Conservation (phyloP, 805 yeast species). For the Lipomyces lipofer region DNA sequence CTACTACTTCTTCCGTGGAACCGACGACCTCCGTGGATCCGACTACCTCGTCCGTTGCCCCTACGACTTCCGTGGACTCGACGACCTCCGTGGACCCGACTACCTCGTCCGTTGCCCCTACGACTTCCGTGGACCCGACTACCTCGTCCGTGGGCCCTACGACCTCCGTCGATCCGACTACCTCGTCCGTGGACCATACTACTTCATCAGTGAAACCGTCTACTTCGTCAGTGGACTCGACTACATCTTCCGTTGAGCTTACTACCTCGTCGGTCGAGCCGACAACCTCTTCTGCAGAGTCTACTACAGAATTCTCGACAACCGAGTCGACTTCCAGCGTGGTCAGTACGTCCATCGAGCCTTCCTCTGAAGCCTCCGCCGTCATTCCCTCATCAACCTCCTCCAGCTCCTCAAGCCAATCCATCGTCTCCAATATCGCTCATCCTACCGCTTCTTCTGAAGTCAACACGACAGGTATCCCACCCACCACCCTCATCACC, state of each 20-base stretch:
- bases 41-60: slow-evolving; percentile 20
- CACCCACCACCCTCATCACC: background rate
- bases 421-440: background rate
- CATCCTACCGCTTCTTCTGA: slow-evolving; percentile 2
- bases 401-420: background rate
- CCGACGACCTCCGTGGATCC: slow-evolving; percentile 26
- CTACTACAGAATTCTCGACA: background rate
- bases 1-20: slow-evolving; percentile 22
- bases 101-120: background rate
- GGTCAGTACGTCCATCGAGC: no score
- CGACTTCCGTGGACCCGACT: slow-evolving; percentile 4
- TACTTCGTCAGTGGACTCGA: slow-evolving; percentile 7
- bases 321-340: background rate
- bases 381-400: slow-evolving; percentile 1
- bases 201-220: slow-evolving; percentile 2
- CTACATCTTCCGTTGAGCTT: slow-evolving; percentile 5
- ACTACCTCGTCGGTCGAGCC: background rate
- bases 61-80: slow-evolving; percentile 4
- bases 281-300: background rate
- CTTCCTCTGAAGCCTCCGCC: no score
- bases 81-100: background rate
- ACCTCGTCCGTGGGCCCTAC: slow-evolving; percentile 8
- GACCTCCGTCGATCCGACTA: slow-evolving; percentile 21
- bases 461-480: background rate
- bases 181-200: slow-evolving; percentile 4